Evolutionary conservation across 257 asterid species (phyloP), one percentile per base, ranked within the genome.

Genomic region (Asclepias syriaca): DNA sequence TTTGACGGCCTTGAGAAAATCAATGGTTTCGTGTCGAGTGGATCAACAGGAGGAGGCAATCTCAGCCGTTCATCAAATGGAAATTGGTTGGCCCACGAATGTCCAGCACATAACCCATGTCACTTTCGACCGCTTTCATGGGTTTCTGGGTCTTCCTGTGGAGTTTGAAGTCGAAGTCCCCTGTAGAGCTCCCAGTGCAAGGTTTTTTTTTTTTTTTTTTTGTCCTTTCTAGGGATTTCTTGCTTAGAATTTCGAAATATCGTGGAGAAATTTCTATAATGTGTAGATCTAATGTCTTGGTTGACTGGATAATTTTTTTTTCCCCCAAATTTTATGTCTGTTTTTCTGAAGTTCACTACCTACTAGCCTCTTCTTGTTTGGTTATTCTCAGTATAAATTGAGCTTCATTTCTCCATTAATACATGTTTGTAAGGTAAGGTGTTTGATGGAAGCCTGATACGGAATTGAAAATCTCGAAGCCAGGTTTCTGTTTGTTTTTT

Each of bases 51-150:
- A 87, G 8, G 90, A 84, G 16, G 90, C 83, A 8, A 85, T 81
- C 68, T 79, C 88, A 65, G 84, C 93, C 82, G 90, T 88, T 46
- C 93, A 82, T 53, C 84, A 81, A 56, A 85, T 93, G 96, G 98
- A 94, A 66, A 94, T 94, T 79, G 97, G 98, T 19, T 94, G 91
- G 95, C 98, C 98, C 66, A 91, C 97, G 0, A 81, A 94, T 68
- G 97, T 94, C 18, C 91, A 90, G 79, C 99, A 95, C 84, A 80
- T 95, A 12, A 70, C 97, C 58, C 99, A 95, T 66, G 99, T 95
- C 78, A 95, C 99, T 0, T 95, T 95, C 71, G 99, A 95, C 74
- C 86, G 98, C 6, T 95, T 92, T 80, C 91, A 92, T 54, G 99
- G 99, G 0, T 95, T 95, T 80, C 74, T 95, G 78, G 99, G 98